Base-by-base conservation (phyloP, 1,284 basidiomycete genomes). In the Pisolithus thermaeus region DNA sequence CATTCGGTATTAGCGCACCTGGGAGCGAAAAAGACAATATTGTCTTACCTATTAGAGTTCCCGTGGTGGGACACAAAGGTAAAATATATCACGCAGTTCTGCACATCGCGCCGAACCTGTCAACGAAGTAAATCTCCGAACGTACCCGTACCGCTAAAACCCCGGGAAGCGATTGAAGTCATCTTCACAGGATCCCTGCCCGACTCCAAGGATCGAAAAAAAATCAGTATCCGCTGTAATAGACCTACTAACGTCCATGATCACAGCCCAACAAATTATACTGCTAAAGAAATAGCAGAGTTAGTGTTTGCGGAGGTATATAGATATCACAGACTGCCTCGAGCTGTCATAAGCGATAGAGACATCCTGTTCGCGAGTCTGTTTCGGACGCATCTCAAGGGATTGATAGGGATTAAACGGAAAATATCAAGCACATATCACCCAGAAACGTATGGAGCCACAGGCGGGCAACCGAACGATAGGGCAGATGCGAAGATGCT, bases 111-210 rank as follows among this genome's bases (percentile, higher is more conserved):
- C 18, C 18, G 18, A 20, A 20, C 18, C 18, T 20, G 18, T 20
- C 18, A 20, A 20, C 18, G 18, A 20, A 20, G 18, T 20, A 20
- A 20, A 20, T 20, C 18, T 20, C 18, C 18, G 18, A 20, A 20
- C 18, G 18, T 27, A 7, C 27, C 27, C 27, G 7, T 27, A 7
- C 27, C 7, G 27, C 7, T 7, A 12, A 28, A 52, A 7, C 70
- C 71, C 7, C 74, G 72, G 70, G 61, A 71, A 46, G 49, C 59
- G 0, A 67, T 77, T 3, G 67, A 68, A 0, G 67, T 78, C 9
- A 74, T 78, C 47, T 76, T 77, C 50, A 66, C 78, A 0, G 72
- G 74, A 3, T 71, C 70, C 0, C 52, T 78, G 0, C 74, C 70
- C 0, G 49, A 57, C 6, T 70, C 68, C 0, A 50, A 51, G 3